These are phyloP conservation scores for Naumovozyma dairenensis DNA, from an alignment of 805 yeast genomes.

Conservation along the genomic window DNA sequence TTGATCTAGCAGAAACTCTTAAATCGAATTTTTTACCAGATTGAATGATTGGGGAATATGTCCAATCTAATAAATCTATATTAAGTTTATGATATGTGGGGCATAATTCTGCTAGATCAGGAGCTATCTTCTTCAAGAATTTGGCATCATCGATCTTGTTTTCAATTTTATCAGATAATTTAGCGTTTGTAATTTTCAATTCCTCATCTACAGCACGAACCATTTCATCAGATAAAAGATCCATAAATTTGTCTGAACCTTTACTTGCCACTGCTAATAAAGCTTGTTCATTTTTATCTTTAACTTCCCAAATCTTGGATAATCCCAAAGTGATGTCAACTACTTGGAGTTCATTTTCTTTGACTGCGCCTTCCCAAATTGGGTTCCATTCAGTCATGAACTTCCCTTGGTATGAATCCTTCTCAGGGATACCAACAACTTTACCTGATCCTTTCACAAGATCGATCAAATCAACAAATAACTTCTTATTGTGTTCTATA, in stretches of 20 bases:
- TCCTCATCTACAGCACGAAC: conserved; percentile 82
- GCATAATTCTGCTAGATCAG: conserved; percentile 30
- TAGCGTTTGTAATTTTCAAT: conserved; percentile 57
- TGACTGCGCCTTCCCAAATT: conserved; percentile 31
- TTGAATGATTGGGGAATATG: conserved; percentile 83
- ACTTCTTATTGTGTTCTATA: conserved; percentile 56
- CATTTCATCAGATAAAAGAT: conserved; percentile 78
- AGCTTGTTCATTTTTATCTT: conserved; percentile 70
- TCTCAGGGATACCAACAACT: conserved; percentile 56
- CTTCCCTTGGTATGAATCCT: conserved; percentile 76
- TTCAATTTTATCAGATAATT: conserved; percentile 67
- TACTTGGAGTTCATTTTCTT: conserved; percentile 31
- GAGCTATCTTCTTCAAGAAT: conserved; percentile 49
- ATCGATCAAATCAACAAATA: conserved; percentile 47
- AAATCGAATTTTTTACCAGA: conserved; percentile 81
- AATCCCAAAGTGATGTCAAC: conserved; percentile 46
- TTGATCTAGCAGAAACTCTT: conserved; percentile 73
- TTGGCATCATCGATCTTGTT: conserved; percentile 71
- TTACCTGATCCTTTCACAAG: conserved; percentile 37
- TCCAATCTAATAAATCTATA: conserved; percentile 76
- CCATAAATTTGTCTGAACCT: conserved; percentile 71
- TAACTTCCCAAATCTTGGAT: conserved; percentile 55
- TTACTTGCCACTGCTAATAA: conserved; percentile 61
- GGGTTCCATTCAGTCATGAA: conserved; percentile 73
- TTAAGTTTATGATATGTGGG: conserved; percentile 57